These are phyloP conservation scores for Ajuga reptans DNA, from an alignment of 305 asterid genomes.

Conservation along the genomic window DNA sequence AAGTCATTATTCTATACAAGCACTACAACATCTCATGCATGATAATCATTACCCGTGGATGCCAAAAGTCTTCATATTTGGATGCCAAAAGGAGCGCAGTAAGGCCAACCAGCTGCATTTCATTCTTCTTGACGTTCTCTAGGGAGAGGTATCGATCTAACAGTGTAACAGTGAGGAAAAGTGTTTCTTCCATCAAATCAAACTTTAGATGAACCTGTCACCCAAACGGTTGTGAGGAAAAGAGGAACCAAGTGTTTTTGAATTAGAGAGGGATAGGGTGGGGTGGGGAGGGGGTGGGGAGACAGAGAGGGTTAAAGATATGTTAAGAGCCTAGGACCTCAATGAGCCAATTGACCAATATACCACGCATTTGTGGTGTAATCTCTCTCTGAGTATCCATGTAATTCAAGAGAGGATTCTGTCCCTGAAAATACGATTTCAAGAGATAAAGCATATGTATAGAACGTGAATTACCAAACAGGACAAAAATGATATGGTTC, in stretches of 20 bases:
- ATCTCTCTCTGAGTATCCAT: constrained; percentile 51
- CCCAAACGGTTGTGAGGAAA: constrained; percentile 17
- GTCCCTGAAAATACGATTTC: constrained; percentile 39
- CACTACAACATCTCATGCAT: constrained; percentile 12
- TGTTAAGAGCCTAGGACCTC: constrained; percentile 44
- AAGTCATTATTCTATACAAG: background rate
- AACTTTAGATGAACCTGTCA: constrained; percentile 76
- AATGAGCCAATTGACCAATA: constrained; percentile 87
- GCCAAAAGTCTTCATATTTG: constrained; percentile 93
- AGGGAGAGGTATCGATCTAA: constrained; percentile 68
- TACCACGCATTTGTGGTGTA: constrained; percentile 82
- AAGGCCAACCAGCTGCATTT: constrained; percentile 90
- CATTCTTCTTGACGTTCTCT: constrained; percentile 57
- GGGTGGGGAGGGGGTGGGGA: too few relatives aligned
- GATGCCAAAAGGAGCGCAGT: constrained; percentile 91
- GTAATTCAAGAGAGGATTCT: constrained; percentile 46
- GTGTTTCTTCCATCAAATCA: constrained; percentile 91
- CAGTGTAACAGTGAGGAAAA: constrained; percentile 72
- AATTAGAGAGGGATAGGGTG: constrained; percentile 15
- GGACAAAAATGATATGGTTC: background rate
- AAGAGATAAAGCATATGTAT: background rate
- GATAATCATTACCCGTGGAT: constrained; percentile 61
- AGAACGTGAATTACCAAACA: background rate
- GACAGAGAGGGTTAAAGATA: background rate
- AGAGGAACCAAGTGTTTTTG: constrained; percentile 13